Percentiles rank a stretch among this genome's conserved stretches.
Conservation (phyloP, 2,329 filamentous ascomycete species). For the Aspergillus aculeatinus region DNA sequence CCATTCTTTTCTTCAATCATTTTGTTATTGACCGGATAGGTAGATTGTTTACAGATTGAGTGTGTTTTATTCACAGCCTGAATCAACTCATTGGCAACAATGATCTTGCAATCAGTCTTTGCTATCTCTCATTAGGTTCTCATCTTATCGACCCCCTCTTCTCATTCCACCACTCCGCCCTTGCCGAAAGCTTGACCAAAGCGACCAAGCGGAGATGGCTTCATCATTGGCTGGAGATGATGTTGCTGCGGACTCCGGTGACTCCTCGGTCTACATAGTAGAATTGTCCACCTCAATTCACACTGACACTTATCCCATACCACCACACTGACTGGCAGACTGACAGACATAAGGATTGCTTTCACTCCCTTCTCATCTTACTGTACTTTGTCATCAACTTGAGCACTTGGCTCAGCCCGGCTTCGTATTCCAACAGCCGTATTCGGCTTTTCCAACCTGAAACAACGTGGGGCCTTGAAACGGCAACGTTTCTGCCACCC, state of each 20-base stretch:
- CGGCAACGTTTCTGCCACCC: background rate
- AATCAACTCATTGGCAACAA: background rate
- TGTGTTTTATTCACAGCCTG: too few species aligned
- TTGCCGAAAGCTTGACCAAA: constrained; percentile 6
- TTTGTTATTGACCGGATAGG: too few species aligned
- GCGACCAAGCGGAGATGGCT: background rate
- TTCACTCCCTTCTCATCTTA: too few species aligned
- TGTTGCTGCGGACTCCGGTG: background rate
- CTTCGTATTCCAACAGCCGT: background rate
- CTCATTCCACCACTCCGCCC: background rate
- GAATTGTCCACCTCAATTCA: background rate
- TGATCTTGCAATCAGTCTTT: background rate
- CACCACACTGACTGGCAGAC: too few species aligned
- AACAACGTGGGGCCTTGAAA: background rate
- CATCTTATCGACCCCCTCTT: background rate
- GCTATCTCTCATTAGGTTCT: background rate
- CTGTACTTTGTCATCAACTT: too few species aligned
- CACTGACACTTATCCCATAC: too few species aligned
- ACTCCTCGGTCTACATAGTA: background rate
- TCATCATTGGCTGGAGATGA: background rate
- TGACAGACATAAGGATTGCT: too few species aligned
- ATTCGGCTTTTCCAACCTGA: background rate
- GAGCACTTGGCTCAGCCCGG: background rate
- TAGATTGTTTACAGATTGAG: too few species aligned
- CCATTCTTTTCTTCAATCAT: too few species aligned